Conservation (phyloP, 371 early-diverging fungal species). For the Mucor sp. region DNA sequence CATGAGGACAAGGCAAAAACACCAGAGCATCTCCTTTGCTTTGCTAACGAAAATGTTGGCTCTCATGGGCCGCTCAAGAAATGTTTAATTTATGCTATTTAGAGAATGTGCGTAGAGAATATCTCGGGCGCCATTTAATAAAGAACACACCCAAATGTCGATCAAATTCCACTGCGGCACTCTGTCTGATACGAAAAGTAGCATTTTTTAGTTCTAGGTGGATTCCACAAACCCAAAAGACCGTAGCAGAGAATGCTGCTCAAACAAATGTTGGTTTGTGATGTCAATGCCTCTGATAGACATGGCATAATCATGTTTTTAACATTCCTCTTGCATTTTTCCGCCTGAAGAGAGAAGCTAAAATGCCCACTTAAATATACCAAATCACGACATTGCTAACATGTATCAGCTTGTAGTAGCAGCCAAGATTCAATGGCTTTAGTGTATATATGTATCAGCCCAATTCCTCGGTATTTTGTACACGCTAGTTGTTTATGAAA, state of each 20-base stretch:
- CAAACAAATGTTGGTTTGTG: background rate
- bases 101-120: slow-evolving; percentile 11
- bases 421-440: background rate
- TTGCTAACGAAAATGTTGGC: background rate
- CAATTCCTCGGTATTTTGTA: background rate
- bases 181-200: background rate
- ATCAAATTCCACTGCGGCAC: background rate
- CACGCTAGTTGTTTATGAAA: background rate
- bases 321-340: background rate
- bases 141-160: background rate
- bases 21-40: background rate
- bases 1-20: background rate
- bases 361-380: background rate
- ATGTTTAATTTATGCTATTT: slow-evolving; percentile 28
- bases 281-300: background rate
- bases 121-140: background rate
- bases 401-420: too few species aligned
- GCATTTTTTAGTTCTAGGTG: background rate
- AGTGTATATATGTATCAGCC: background rate
- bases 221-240: background rate
- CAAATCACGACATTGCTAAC: background rate
- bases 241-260: background rate
- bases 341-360: background rate
- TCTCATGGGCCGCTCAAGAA: slow-evolving; percentile 12
- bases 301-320: background rate